These are phyloP conservation scores for Zygosaccharomyces siamensis DNA, from an alignment of 805 yeast genomes.

Conservation along the genomic window DNA sequence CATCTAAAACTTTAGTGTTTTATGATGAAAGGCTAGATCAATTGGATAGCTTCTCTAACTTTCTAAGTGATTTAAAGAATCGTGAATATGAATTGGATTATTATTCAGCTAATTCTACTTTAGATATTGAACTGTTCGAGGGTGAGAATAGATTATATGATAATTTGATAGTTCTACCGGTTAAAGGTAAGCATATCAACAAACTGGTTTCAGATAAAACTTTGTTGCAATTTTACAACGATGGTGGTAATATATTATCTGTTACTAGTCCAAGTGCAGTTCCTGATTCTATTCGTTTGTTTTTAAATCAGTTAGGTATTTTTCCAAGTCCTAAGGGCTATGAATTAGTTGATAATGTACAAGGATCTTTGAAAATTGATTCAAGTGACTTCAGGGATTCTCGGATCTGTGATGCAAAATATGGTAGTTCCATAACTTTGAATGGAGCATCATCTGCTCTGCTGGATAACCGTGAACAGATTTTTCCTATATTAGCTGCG, in stretches of 20 bases:
- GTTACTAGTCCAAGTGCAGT: conserved; percentile 49
- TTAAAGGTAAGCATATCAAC: conserved; percentile 44
- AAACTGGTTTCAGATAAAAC: conserved; percentile 41
- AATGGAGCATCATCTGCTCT: conserved; percentile 60
- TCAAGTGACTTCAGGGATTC: conserved; percentile 15
- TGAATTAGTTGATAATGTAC: conserved; percentile 61
- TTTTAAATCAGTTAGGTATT: conserved; percentile 77
- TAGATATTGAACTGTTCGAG: conserved; percentile 22
- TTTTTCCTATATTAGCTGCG: conserved; percentile 68
- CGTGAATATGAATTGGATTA: conserved; percentile 36
- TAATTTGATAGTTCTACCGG: conserved; percentile 56
- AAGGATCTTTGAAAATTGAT: conserved; percentile 17
- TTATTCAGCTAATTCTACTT: conserved; percentile 22
- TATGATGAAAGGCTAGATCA: conserved; percentile 32
- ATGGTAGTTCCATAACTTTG: conserved; percentile 27
- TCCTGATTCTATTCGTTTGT: conserved; percentile 59
- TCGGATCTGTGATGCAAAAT: conserved; percentile 4
- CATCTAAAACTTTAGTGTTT: conserved; percentile 32
- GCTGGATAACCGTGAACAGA: conserved; percentile 59
- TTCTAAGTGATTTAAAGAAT: conserved; percentile 28
- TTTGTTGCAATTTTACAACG: conserved; percentile 53
- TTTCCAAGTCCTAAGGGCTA: conserved; percentile 75
- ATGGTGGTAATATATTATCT: conserved; percentile 72
- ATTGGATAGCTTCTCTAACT: conserved; percentile 26
- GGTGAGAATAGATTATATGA: conserved; percentile 47